Evolutionary conservation across 164 flowering plant species (phyloP), one percentile per base, ranked within the genome.

Genomic region (Macadamia tetraphylla): DNA sequence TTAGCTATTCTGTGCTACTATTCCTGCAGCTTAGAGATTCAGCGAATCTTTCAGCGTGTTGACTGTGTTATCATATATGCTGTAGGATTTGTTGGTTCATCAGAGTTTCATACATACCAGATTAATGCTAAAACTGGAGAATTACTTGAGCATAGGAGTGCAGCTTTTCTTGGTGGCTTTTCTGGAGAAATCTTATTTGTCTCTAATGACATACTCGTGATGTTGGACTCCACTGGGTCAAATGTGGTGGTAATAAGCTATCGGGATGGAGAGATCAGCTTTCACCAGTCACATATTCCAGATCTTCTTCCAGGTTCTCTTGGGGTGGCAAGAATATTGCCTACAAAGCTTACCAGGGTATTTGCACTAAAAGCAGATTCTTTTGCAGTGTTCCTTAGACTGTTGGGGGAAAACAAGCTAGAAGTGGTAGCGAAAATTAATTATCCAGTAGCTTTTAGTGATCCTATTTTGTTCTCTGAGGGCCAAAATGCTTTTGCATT

Each of bases 401-500:
- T 78, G 62, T 74, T 76, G 31, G 71, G 60, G 75, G 81, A 75
- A 61, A 82, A 82, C 53, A 77, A 81, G 71, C 65, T 95, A 77
- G 88, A 84, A 77, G 73, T 88, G 23, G 77, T 84, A 52, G 88
- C 81, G 23, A 85, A 76, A 74, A 65, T 83, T 61, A 68, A 70
- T 42, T 59, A 76, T 62, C 77, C 79, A 42, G 81, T 80, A 66
- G 89, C 79, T 72, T 61, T 89, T 68, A 95, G 99, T 82, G 89
- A 92, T 75, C 75, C 88, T 49, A 81, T 95, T 29, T 44, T 81
- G 46, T 51, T 88, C 31, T 72, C 87, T 12, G 92, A 87, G 32
- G 89, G 84, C 31, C 86, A 85, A 60, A 80, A 89, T 70, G 91
- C 96, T 70, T 82, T 89, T 80, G 96, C 85, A 35, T 42, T 87